Conservation (phyloP, 2,329 filamentous ascomycete species). For the Cercospora sp. region DNA sequence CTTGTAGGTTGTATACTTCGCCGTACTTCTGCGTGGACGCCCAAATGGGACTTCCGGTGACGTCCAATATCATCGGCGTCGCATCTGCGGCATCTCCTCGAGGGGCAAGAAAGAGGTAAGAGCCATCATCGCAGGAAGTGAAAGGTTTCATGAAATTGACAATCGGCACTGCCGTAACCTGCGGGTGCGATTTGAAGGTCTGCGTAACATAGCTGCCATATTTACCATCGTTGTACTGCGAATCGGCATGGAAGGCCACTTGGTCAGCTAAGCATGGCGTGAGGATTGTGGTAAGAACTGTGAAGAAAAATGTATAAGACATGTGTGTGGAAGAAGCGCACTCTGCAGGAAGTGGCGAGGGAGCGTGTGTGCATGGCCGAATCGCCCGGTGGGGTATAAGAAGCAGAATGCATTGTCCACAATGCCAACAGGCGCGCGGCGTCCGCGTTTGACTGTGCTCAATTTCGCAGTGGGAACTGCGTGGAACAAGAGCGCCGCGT, state of each 20-base stretch:
- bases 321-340: not conserved
- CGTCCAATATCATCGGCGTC: slow-evolving; percentile 26
- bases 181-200: slow-evolving; percentile 38
- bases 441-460: not conserved
- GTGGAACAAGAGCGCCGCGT: slow-evolving; percentile 5
- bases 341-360: not conserved
- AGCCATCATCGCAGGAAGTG: slow-evolving; percentile 36
- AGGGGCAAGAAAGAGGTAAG: slow-evolving; percentile 34
- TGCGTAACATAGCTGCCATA: slow-evolving; percentile 42
- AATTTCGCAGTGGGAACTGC: not conserved
- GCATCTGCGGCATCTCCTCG: slow-evolving; percentile 24
- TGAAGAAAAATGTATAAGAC: not conserved
- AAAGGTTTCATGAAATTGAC: slow-evolving; percentile 37
- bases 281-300: not conserved
- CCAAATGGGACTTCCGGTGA: slow-evolving; percentile 21
- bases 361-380: not conserved
- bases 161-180: slow-evolving; percentile 37
- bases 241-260: slow-evolving; percentile 26
- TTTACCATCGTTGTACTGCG: slow-evolving; percentile 38
- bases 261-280: slow-evolving; percentile 17
- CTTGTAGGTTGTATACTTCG: slow-evolving; percentile 50
- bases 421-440: not conserved
- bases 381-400: not conserved
- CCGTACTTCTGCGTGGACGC: slow-evolving; percentile 31
- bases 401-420: slow-evolving; percentile 1